These are phyloP conservation scores for Leonotis leonurus DNA, from an alignment of 257 asterid genomes.

Conservation along the genomic window DNA sequence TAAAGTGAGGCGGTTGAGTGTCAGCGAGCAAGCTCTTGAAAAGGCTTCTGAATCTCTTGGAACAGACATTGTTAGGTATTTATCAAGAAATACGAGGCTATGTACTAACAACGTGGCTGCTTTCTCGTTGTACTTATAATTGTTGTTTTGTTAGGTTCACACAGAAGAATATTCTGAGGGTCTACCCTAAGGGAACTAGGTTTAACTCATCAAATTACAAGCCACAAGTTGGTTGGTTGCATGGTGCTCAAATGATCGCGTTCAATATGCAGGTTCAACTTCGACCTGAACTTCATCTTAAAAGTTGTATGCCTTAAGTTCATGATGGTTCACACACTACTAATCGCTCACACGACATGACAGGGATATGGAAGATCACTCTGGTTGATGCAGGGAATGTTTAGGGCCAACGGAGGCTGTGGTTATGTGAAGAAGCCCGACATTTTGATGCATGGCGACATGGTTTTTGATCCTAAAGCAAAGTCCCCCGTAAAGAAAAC, in stretches of 20 bases:
- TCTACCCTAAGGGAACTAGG: conserved; percentile 81
- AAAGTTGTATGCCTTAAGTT: neutral
- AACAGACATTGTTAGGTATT: conserved; percentile 36
- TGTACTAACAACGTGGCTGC: neutral
- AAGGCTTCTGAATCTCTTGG: conserved; percentile 40
- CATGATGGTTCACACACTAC: neutral
- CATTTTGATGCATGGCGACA: conserved; percentile 37
- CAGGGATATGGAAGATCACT: conserved; percentile 82
- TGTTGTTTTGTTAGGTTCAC: conserved; percentile 48
- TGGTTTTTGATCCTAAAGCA: conserved; percentile 49
- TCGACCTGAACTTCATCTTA: neutral
- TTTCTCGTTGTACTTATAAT: conserved; percentile 18
- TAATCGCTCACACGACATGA: neutral
- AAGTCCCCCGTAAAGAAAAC: conserved; percentile 49
- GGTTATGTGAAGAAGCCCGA: conserved; percentile 83
- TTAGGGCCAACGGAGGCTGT: conserved; percentile 70
- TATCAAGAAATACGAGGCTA: neutral
- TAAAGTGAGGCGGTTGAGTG: conserved; percentile 66
- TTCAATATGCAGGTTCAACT: conserved; percentile 82
- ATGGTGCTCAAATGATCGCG: conserved; percentile 95
- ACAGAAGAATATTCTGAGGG: conserved; percentile 65
- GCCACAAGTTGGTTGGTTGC: conserved; percentile 82
- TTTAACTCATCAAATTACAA: conserved; percentile 76
- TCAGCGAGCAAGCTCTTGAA: conserved; percentile 77
- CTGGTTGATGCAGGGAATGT: conserved; percentile 91